These are phyloP conservation scores for Amanita muscaria DNA, from an alignment of 768 basidiomycete species.

Conservation along the genomic window DNA sequence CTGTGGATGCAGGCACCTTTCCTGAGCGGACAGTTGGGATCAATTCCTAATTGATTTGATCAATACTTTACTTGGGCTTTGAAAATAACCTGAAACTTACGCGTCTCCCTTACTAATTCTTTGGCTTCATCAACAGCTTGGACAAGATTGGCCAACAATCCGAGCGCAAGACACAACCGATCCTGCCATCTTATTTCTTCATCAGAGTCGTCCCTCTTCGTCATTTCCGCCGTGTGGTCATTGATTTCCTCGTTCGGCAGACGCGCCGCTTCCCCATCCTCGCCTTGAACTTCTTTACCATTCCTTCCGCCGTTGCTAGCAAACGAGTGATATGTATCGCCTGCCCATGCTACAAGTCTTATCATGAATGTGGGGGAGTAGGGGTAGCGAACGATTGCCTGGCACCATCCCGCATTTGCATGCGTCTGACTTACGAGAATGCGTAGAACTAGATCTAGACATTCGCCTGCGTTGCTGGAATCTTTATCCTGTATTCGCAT, in stretches of 20 bases:
- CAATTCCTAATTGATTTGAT: constrained; percentile 30
- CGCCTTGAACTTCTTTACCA: not conserved
- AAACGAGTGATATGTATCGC: constrained; percentile 14
- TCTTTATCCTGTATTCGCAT: constrained; percentile 12
- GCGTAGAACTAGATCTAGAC: constrained; percentile 50
- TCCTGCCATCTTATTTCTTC: constrained; percentile 44
- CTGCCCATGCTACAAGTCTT: constrained; percentile 34
- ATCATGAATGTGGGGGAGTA: constrained; percentile 39
- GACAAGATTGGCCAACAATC: constrained; percentile 67
- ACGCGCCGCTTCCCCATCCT: constrained; percentile 7
- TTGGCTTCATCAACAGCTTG: constrained; percentile 47
- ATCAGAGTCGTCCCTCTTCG: not conserved
- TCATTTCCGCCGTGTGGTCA: too few relatives aligned
- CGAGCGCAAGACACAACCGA: constrained; percentile 64
- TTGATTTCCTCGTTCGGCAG: constrained; percentile 14
- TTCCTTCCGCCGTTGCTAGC: too few relatives aligned
- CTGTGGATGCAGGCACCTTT: constrained; percentile 38
- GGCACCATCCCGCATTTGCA: constrained; percentile 47
- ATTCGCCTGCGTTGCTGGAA: constrained; percentile 30
- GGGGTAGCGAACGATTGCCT: constrained; percentile 37
- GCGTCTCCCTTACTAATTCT: constrained; percentile 33
- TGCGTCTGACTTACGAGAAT: constrained; percentile 69
- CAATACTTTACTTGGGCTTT: not conserved
- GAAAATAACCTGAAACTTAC: constrained; percentile 31
- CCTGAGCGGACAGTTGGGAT: constrained; percentile 40